Conservation (phyloP, 2,329 filamentous ascomycete species). For the Monilinia polystroma region DNA sequence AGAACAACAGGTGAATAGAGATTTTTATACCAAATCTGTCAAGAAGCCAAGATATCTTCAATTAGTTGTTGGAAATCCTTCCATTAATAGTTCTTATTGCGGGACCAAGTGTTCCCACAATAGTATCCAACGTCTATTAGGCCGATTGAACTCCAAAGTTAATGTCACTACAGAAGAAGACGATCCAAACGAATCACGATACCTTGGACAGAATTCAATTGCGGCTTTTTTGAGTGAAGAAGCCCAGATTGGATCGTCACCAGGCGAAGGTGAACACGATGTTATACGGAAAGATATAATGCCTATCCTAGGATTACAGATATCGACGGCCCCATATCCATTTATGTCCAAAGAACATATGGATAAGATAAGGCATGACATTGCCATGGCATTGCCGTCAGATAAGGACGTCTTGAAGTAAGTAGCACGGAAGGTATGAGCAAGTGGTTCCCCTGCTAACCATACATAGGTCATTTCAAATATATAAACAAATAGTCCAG, state of each 20-base stretch:
- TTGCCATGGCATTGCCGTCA: constrained; percentile 60
- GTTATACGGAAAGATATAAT: constrained; percentile 62
- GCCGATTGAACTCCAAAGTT: constrained; percentile 20
- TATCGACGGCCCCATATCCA: constrained; percentile 61
- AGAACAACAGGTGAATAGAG: constrained; percentile 36
- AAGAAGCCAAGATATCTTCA: neutral
- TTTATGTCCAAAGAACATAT: constrained; percentile 65
- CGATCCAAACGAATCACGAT: constrained; percentile 56
- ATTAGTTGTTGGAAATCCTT: neutral
- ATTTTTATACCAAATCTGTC: neutral
- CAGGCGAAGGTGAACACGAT: constrained; percentile 48
- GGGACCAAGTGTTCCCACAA: neutral
- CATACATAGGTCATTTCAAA: constrained; percentile 55
- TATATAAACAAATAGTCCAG: constrained; percentile 66
- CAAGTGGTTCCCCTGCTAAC: constrained; percentile 10
- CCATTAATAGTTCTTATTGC: neutral
- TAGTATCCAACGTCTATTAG: neutral
- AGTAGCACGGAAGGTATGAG: constrained; percentile 35
- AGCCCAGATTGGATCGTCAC: constrained; percentile 48
- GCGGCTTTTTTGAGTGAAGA: constrained; percentile 64
- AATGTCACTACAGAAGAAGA: constrained; percentile 47
- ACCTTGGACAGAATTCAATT: constrained; percentile 67
- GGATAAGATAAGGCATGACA: constrained; percentile 59
- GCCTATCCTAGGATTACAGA: constrained; percentile 64
- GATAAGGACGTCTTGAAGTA: constrained; percentile 67